Evolutionary conservation across 805 yeast genomes (phyloP).

Genomic region (Tanozyma kutaoensis): DNA sequence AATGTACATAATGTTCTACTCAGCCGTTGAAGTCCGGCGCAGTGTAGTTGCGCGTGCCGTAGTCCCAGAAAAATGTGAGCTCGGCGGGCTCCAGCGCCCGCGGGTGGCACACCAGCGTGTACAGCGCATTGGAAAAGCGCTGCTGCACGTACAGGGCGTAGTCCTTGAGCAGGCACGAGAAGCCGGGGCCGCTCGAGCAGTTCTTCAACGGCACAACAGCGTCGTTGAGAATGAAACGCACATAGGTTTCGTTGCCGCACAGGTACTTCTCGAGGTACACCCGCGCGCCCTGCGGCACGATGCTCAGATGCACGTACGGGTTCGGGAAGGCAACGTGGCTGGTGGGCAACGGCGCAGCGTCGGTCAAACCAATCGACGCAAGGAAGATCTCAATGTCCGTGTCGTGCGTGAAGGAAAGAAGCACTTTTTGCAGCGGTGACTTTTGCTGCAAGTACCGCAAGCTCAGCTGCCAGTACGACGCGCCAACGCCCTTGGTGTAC

Average conservation of each 20-base stretch:
- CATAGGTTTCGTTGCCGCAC: slow-evolving; percentile 29
- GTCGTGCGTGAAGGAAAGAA: slow-evolving; percentile 68
- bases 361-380: slow-evolving; percentile 50
- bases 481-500: slow-evolving; percentile 42
- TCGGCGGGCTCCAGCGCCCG: slow-evolving; percentile 9
- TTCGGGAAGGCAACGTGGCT: slow-evolving; percentile 33
- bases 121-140: slow-evolving; percentile 14
- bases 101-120: slow-evolving; percentile 14
- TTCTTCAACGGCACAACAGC: slow-evolving; percentile 37
- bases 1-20: no score
- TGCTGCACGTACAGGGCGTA: slow-evolving; percentile 15
- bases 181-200: slow-evolving; percentile 43
- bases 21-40: slow-evolving; percentile 8
- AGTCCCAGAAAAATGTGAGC: slow-evolving; percentile 31
- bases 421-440: no score
- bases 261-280: slow-evolving; percentile 32
- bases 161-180: slow-evolving; percentile 24
- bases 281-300: slow-evolving; percentile 48
- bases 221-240: slow-evolving; percentile 37
- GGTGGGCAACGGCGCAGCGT: slow-evolving; percentile 28
- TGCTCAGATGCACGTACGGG: slow-evolving; percentile 33
- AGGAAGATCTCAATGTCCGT: slow-evolving; percentile 48
- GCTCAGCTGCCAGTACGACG: no score
- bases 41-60: slow-evolving; percentile 9
- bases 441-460: no score